phyloP scores from a whole-genome alignment of 2,329 filamentous ascomycete genomes.

The Aspergillus persii region DNA sequence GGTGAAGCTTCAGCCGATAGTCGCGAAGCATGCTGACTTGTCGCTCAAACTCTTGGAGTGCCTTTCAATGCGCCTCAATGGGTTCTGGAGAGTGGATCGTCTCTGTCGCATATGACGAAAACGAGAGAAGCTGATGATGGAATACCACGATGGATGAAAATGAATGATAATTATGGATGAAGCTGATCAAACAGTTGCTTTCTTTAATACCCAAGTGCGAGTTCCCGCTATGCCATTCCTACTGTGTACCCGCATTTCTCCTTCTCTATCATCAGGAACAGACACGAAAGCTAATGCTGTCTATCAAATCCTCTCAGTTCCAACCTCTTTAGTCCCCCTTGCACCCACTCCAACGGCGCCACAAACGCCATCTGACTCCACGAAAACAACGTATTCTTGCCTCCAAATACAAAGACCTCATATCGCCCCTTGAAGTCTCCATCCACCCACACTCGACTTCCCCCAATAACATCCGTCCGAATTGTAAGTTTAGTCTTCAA shows the following conservation, averaged over 20 bases:
- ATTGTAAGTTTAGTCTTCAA: constrained; percentile 40
- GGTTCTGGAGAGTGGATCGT: no score
- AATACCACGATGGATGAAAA: no score
- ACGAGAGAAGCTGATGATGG: no score
- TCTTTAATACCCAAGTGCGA: no score
- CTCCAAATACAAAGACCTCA: constrained; percentile 56
- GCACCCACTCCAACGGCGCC: constrained; percentile 44
- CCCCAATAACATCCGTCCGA: constrained; percentile 45
- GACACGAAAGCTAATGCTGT: not conserved
- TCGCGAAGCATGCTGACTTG: not conserved
- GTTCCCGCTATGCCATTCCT: no score
- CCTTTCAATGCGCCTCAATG: no score
- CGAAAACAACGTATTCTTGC: constrained; percentile 51
- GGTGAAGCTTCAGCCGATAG: not conserved
- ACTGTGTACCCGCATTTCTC: no score
- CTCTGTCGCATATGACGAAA: no score
- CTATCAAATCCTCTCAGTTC: constrained; percentile 1
- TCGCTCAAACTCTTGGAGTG: not conserved
- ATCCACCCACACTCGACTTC: constrained; percentile 51
- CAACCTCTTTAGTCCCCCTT: constrained; percentile 12
- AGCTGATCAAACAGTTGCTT: no score
- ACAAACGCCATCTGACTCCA: constrained; percentile 60
- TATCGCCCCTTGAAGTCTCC: constrained; percentile 50
- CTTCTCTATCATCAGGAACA: no score
- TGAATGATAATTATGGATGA: no score